These are phyloP conservation scores for Neonectria coccinea DNA, from an alignment of 2,329 filamentous ascomycete species.

Conservation along the genomic window DNA sequence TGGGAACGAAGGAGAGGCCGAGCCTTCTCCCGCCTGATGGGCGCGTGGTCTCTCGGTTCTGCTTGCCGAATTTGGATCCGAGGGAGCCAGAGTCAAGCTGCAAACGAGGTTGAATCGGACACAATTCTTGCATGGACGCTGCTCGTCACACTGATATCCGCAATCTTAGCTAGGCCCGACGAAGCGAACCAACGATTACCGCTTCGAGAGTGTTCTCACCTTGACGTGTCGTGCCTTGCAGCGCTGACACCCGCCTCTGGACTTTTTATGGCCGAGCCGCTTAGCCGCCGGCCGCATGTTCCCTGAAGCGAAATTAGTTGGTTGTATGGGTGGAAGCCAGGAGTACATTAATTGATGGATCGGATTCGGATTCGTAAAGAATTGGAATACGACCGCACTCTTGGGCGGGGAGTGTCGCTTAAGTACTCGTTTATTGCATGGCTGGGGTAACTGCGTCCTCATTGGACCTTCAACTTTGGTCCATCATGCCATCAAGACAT, in stretches of 20 bases:
- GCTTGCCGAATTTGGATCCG: not conserved
- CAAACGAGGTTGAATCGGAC: slow-evolving; percentile 31
- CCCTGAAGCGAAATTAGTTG: too few relatives aligned
- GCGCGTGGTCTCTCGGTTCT: not conserved
- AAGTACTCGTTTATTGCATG: too few relatives aligned
- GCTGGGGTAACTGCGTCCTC: too few relatives aligned
- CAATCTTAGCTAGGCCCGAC: not conserved
- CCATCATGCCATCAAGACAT: too few relatives aligned
- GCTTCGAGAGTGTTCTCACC: slow-evolving; percentile 10
- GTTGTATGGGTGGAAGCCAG: too few relatives aligned
- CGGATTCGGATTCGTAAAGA: too few relatives aligned
- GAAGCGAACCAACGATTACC: not conserved
- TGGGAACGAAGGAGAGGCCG: not conserved
- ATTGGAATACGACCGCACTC: too few relatives aligned
- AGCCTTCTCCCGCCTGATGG: not conserved
- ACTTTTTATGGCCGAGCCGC: slow-evolving; percentile 33
- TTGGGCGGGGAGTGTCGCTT: too few relatives aligned
- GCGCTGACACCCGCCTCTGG: slow-evolving; percentile 31
- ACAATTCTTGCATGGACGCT: slow-evolving; percentile 32
- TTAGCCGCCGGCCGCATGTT: slow-evolving; percentile 2
- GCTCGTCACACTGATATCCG: slow-evolving; percentile 31
- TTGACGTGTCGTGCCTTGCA: slow-evolving; percentile 37
- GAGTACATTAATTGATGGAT: too few relatives aligned
- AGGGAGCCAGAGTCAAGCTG: slow-evolving; percentile 22
- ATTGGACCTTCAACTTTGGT: too few relatives aligned